A percentile compares a stretch with the other conserved stretches of the same genome.
These are phyloP conservation scores for Coriaria nepalensis DNA, from an alignment of 306 rosid species.

Conservation along the genomic window DNA sequence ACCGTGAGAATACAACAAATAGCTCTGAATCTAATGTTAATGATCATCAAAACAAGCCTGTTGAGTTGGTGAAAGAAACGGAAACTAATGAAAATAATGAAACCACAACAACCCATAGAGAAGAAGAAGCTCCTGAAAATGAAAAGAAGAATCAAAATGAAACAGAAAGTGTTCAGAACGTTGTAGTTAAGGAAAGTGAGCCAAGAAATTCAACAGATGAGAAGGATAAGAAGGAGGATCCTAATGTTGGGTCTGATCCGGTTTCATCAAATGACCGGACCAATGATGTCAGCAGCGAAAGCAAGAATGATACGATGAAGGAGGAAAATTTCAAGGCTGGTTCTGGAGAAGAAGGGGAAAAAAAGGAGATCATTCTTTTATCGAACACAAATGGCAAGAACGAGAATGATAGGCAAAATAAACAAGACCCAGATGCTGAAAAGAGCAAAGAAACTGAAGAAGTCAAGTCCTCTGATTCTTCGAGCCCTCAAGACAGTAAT, in stretches of 20 bases:
- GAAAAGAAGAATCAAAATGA: conserved; percentile 14
- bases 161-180: too few relatives aligned
- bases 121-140: conserved; percentile 26
- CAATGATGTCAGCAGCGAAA: conserved; percentile 4
- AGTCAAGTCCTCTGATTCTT: conserved; percentile 35
- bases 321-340: too few relatives aligned
- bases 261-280: too few relatives aligned
- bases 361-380: conserved; percentile 20
- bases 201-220: too few relatives aligned
- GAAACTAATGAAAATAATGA: conserved; percentile 25
- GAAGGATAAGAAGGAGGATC: background rate
- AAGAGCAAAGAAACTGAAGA: conserved; percentile 21
- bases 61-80: conserved; percentile 6
- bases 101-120: conserved; percentile 12
- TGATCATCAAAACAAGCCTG: conserved; percentile 17
- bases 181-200: too few relatives aligned
- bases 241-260: background rate
- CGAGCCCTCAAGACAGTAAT: conserved; percentile 29
- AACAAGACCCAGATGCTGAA: background rate
- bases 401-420: background rate
- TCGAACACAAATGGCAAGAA: conserved; percentile 1
- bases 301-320: too few relatives aligned
- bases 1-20: conserved; percentile 26
- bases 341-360: conserved; percentile 21
- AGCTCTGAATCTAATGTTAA: conserved; percentile 14